Base-by-base conservation (phyloP, 306 rosid species). In the Argentina anserina region DNA sequence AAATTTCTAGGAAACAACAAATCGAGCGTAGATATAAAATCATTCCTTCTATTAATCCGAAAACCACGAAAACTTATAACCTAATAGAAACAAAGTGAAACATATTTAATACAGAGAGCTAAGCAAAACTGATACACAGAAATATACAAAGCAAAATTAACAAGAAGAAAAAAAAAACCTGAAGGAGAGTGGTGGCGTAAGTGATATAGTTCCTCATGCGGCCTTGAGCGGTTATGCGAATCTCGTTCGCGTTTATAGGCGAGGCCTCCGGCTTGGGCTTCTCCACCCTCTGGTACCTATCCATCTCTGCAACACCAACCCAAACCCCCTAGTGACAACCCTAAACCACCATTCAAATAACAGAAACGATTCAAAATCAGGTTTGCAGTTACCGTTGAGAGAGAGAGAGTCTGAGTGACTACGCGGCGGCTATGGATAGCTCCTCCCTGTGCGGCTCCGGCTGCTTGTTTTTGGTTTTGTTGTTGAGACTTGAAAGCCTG, bases 241-340 rank as follows among this genome's bases (percentile, higher is more conserved):
- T 92, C 86, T 92, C 98, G 50, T 92, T 92, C 84, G 90, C 98
- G 42, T 84, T 87, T 20, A 92, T 90, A 17, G 90, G 86, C 77
- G 69, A 78, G 3, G 65, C 64, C 18, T 86, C 96, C 0, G 81
- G 67, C 76, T 81, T 88, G 11, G 97, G 95, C 84, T 90, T 92
- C 88, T 87, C 97, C 73, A 92, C 96, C 78, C 98, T 87, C 87
- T 90, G 97, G 69, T 90, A 90, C 81, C 97, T 84, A 86, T 92
- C 97, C 98, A 92, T 82, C 81, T 25, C 39, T 39, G 65, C 64
- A 61, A 39, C 12, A 36, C 50, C 8, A 36, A 62, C 3, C 37
- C 18, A 12, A 31, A 45, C 37, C 65, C 40, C 63, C 25, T 26
- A 29, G 9, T 26, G n/a, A 58, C 28, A 7, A 52, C 2, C 37